phyloP scores from a whole-genome alignment of 2,329 filamentous ascomycete genomes.

The Trichophyton equinum region DNA sequence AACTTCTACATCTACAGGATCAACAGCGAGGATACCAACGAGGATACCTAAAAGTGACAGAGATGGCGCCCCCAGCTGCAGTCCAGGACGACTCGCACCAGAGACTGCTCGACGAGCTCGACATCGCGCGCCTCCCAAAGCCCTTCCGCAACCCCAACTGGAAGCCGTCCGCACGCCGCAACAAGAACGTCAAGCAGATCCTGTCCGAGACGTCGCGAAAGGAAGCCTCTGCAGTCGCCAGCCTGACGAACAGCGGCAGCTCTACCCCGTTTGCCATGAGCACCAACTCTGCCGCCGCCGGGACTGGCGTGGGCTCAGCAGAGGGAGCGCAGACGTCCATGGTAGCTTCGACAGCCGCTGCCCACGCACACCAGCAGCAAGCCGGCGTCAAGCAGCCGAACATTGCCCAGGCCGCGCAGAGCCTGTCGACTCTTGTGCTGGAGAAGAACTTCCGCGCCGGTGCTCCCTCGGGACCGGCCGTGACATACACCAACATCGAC shows the following conservation, averaged over 20 bases:
- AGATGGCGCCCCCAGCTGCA: not conserved
- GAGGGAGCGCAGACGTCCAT: slow-evolving; percentile 30
- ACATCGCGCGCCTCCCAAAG: slow-evolving; percentile 76
- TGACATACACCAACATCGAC: slow-evolving; percentile 94
- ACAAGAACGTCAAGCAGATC: slow-evolving; percentile 98
- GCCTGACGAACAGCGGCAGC: slow-evolving; percentile 67
- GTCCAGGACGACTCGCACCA: slow-evolving; percentile 71
- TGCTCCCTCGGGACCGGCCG: slow-evolving; percentile 49
- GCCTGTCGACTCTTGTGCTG: slow-evolving; percentile 72
- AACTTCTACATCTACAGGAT: not conserved
- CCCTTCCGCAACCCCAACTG: slow-evolving; percentile 82
- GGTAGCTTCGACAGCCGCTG: slow-evolving; percentile 8
- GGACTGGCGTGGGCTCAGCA: slow-evolving; percentile 21
- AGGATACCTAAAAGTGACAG: not conserved
- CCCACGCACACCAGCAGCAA: slow-evolving; percentile 32
- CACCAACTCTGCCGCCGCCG: slow-evolving; percentile 19
- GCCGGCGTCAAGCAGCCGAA: slow-evolving; percentile 46
- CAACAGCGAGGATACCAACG: not conserved
- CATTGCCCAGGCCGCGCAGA: slow-evolving; percentile 78
- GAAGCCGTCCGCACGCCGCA: slow-evolving; percentile 87
- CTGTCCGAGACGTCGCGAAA: slow-evolving; percentile 76
- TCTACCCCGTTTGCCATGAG: slow-evolving; percentile 49
- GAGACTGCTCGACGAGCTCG: slow-evolving; percentile 75
- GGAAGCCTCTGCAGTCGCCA: slow-evolving; percentile 78
- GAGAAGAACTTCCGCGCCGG: slow-evolving; percentile 56